Evolutionary conservation across 1,284 basidiomycete species (phyloP), one percentile per base, ranked within the genome.

Genomic region (Pterula multifida): DNA sequence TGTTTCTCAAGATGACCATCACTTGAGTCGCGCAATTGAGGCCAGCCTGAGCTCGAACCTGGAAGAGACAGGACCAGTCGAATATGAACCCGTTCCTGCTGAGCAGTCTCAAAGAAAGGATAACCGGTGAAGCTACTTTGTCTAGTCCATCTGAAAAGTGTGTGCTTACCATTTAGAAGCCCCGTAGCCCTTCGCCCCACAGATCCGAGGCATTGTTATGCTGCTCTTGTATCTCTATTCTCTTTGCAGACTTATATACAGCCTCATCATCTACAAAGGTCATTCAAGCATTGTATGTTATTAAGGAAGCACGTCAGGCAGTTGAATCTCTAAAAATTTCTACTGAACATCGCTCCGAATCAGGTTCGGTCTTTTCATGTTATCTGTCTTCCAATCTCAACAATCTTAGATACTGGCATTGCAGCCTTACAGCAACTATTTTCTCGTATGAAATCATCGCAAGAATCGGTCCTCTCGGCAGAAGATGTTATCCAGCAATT

Each of bases 121-220:
- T 50, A 72, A 72, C 49, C 70, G 79, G 83, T 82, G 45, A 51
- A 76, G 65, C 13, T 3, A 32, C 26, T 48, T 25, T 24, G 39
- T 15, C 24, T 28, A 35, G 11, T 23, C 2, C 19, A 47, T 22
- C 50, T 48, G 22, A 39, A 53, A 4, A 39, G 52, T 45, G 49
- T 23, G 51, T 25, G 46, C 48, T 51, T 28, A 50, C 51, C 28
- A 46, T 12, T 19, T 42, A 26, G 4, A 52, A 85, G 83, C 22
- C 84, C 83, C 15, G 71, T 85, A 19, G 78, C 79, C 2, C 56
- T 86, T 17, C 79, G 83, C 21, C 73, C 80, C 0, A 73, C 75
- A n/a, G 57, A 62, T 13, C 61, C 75, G 1, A 64, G 67, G 1
- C 62, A 73, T 45, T 69, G 72, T 1, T 80, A 85, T 54, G 79